Evolutionary conservation across 2,329 filamentous ascomycete genomes (phyloP).

Genomic region (Colletotrichum kahawae): DNA sequence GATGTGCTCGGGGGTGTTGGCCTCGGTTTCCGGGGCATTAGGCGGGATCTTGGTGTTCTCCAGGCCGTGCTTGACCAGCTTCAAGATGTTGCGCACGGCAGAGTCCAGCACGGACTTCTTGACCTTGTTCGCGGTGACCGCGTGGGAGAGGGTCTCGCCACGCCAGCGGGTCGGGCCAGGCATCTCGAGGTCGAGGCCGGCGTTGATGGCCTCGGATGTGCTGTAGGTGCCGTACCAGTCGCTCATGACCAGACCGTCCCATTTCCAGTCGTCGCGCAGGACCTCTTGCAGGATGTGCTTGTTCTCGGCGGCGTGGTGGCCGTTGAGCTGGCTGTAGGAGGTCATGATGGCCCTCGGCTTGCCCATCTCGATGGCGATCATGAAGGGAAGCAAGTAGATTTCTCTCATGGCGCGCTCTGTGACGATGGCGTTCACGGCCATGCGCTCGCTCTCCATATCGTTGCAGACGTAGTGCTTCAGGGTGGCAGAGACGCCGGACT

Average conservation of each 20-base stretch:
- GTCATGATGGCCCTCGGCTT: constrained; percentile 62
- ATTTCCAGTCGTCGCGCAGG: constrained; percentile 62
- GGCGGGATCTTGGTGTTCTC: constrained; percentile 48
- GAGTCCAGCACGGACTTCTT: constrained; percentile 58
- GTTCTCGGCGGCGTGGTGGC: constrained; percentile 38
- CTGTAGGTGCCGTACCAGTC: constrained; percentile 66
- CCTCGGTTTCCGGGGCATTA: constrained; percentile 55
- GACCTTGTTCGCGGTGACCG: constrained; percentile 61
- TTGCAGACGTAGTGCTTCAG: constrained; percentile 68
- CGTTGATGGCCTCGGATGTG: constrained; percentile 34
- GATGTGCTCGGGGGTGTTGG: constrained; percentile 66
- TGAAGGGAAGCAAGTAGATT: constrained; percentile 63
- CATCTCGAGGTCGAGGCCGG: constrained; percentile 43
- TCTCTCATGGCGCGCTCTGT: constrained; percentile 62
- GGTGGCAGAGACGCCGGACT: constrained; percentile 58
- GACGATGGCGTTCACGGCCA: constrained; percentile 58
- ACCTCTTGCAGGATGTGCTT: constrained; percentile 52
- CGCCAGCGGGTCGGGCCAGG: constrained; percentile 39
- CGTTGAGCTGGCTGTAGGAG: constrained; percentile 48
- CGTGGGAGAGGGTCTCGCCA: constrained; percentile 51
- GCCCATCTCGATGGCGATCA: constrained; percentile 57
- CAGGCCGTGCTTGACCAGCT: constrained; percentile 47
- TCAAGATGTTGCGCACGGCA: constrained; percentile 33
- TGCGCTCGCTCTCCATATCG: constrained; percentile 63
- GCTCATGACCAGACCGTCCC: constrained; percentile 62